Evolutionary conservation across 306 rosid species (phyloP).

Genomic region (Adenanthera pavonina): DNA sequence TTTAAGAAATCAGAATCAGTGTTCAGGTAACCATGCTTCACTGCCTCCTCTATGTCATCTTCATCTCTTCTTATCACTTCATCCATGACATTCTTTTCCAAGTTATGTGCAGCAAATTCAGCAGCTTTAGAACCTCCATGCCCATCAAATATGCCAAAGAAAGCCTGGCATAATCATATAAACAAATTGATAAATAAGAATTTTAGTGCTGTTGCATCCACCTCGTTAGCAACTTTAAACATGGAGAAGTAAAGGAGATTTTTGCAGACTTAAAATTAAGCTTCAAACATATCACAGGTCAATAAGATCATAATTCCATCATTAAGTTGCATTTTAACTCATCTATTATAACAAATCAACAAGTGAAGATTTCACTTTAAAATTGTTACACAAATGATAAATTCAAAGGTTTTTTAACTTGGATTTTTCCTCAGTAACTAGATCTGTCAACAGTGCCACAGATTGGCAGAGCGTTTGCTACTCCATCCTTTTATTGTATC

Average conservation of each 20-base stretch:
- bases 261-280: conserved; percentile 13
- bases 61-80: conserved; percentile 60
- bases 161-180: conserved; percentile 59
- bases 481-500: not conserved
- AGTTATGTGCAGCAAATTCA: conserved; percentile 77
- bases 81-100: conserved; percentile 68
- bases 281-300: too few species aligned
- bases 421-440: not conserved
- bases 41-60: conserved; percentile 63
- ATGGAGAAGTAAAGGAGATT: not conserved
- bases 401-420: not conserved
- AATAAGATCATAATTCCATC: not conserved
- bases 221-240: conserved; percentile 1
- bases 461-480: not conserved
- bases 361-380: conserved; percentile 22
- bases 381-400: not conserved
- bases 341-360: not conserved
- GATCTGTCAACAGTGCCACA: not conserved
- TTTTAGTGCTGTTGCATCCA: not conserved
- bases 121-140: conserved; percentile 95
- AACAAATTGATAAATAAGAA: not conserved
- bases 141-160: conserved; percentile 93
- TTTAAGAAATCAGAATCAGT: conserved; percentile 83
- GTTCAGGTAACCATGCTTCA: conserved; percentile 80
- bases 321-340: not conserved